Evolutionary conservation across 495 filamentous ascomycete species (phyloP).

Genomic region (Penicillium turbatum): DNA sequence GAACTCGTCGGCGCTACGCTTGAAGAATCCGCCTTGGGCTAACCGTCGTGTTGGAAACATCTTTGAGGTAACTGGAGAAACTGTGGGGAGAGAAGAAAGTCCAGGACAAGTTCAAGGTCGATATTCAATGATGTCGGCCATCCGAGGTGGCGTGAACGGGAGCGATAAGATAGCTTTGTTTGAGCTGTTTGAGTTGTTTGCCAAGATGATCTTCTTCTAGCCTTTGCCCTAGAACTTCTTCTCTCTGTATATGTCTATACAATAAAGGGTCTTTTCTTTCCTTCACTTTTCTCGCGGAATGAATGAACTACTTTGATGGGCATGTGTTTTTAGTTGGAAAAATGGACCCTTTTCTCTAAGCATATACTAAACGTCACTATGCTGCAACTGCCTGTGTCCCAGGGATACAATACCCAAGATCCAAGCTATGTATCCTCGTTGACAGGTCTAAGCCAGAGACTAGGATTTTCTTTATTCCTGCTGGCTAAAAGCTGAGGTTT

Average conservation of each 20-base stretch:
- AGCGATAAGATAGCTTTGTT: constrained; percentile 2
- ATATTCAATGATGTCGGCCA: not conserved
- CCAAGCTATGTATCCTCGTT: not conserved
- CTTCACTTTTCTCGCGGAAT: too few species aligned
- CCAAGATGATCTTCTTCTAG: too few species aligned
- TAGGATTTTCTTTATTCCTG: not conserved
- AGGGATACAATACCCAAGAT: not conserved
- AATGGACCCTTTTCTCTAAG: not conserved
- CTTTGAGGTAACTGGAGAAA: constrained; percentile 1
- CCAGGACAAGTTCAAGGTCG: not conserved
- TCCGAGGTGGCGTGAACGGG: constrained; percentile 9
- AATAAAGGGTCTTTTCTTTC: too few species aligned
- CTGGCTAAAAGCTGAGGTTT: not conserved
- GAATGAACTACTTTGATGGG: too few species aligned
- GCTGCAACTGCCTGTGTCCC: not conserved
- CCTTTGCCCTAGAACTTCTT: too few species aligned
- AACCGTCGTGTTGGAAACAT: constrained; percentile 51
- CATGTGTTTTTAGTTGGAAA: too few species aligned
- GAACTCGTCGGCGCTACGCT: constrained; percentile 61
- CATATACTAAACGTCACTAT: not conserved
- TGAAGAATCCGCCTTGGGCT: constrained; percentile 52
- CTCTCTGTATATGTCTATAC: not conserved
- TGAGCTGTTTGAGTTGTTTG: not conserved
- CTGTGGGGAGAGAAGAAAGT: not conserved
- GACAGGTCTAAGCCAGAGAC: too few species aligned